Evolutionary conservation across 139 green algal genomes (phyloP).

Genomic region (Coelastrella sp.): DNA sequence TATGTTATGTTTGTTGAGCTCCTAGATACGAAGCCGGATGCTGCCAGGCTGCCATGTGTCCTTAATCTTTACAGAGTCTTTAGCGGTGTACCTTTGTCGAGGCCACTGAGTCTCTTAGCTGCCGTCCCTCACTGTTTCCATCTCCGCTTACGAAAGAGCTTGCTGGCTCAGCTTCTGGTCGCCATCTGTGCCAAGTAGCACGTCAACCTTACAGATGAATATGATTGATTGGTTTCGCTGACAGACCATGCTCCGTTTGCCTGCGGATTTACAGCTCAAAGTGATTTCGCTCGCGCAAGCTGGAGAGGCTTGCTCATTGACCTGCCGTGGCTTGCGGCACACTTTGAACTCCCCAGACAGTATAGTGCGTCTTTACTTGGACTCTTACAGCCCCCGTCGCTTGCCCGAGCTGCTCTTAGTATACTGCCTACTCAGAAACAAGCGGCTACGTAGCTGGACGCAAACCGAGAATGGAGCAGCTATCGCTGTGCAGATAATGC

Average conservation of each 20-base stretch:
- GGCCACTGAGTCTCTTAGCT: too few relatives aligned
- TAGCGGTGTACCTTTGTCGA: too few relatives aligned
- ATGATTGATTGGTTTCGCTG: background rate
- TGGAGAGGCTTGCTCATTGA: background rate
- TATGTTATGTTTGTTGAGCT: too few relatives aligned
- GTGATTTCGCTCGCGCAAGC: slow-evolving; percentile 1
- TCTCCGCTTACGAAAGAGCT: background rate
- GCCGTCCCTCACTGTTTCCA: background rate
- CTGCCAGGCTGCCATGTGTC: too few relatives aligned
- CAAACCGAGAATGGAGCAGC: background rate
- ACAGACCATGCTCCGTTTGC: background rate
- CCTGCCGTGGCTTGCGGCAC: background rate
- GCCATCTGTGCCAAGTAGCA: background rate
- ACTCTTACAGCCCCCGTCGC: background rate
- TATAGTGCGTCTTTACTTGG: background rate
- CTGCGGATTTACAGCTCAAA: slow-evolving; percentile 14
- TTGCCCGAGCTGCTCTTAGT: background rate
- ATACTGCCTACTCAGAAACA: background rate
- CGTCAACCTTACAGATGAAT: too few relatives aligned
- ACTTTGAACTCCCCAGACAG: background rate
- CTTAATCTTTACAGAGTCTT: too few relatives aligned
- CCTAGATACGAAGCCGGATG: too few relatives aligned
- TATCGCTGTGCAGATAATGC: background rate
- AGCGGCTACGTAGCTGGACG: background rate
- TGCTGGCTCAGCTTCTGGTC: background rate